phyloP scores from a whole-genome alignment of 176 grass and related monocot genomes.

The Eleusine coracana region DNA sequence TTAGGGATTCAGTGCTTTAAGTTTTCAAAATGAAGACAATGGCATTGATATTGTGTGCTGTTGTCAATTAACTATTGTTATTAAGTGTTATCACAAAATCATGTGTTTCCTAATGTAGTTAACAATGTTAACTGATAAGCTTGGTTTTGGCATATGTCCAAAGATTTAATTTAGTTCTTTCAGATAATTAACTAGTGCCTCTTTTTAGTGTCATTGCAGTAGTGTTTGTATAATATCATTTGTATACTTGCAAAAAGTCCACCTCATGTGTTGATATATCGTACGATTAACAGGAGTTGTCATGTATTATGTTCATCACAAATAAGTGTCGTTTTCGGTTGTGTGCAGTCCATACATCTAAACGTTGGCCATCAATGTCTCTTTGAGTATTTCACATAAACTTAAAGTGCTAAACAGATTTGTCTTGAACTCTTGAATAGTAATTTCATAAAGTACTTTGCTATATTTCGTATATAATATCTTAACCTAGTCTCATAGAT shows the following conservation, averaged over 20 bases:
- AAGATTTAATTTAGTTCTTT: conserved; percentile 8
- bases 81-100: background rate
- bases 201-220: conserved; percentile 6
- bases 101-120: background rate
- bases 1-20: background rate
- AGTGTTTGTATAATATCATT: background rate
- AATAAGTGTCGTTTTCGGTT: background rate
- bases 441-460: background rate
- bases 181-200: conserved; percentile 10
- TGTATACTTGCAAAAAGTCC: background rate
- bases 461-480: background rate
- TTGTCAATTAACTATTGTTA: background rate
- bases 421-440: background rate
- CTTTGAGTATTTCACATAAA: background rate
- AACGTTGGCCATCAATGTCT: background rate
- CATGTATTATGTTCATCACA: background rate
- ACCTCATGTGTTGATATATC: background rate
- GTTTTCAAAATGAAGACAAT: conserved; percentile 11
- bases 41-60: background rate
- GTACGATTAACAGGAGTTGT: background rate
- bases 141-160: conserved; percentile 8
- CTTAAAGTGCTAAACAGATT: background rate
- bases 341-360: background rate
- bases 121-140: conserved; percentile 5
- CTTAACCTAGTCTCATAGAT: background rate